These are phyloP conservation scores for Aspergillus awamori DNA, from an alignment of 2,329 filamentous ascomycete species.

Conservation along the genomic window DNA sequence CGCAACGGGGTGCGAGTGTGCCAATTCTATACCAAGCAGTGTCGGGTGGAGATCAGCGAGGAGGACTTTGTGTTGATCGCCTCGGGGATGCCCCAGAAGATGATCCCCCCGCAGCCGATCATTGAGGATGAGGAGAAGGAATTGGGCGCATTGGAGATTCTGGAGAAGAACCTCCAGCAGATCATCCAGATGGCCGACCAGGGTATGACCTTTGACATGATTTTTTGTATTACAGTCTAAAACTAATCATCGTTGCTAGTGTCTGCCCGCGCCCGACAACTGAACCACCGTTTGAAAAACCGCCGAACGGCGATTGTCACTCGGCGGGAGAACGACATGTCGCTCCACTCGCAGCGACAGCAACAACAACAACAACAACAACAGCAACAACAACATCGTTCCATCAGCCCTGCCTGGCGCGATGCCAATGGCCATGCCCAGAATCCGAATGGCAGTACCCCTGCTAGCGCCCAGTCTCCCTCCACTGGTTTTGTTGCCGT, in stretches of 20 bases:
- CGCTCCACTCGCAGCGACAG: slow-evolving; percentile 34
- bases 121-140: slow-evolving; percentile 86
- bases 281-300: slow-evolving; percentile 78
- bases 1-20: slow-evolving; percentile 72
- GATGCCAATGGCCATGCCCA: slow-evolving; percentile 35
- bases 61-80: slow-evolving; percentile 85
- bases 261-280: slow-evolving; percentile 71
- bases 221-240: neutral
- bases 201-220: slow-evolving; percentile 46
- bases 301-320: slow-evolving; percentile 72
- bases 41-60: slow-evolving; percentile 81
- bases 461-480: slow-evolving; percentile 47
- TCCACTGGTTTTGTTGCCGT: slow-evolving; percentile 61
- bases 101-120: slow-evolving; percentile 78
- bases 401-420: slow-evolving; percentile 42
- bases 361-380: slow-evolving; percentile 20
- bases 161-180: slow-evolving; percentile 75
- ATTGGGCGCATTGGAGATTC: slow-evolving; percentile 77
- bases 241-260: slow-evolving; percentile 46
- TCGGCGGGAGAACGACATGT: slow-evolving; percentile 56
- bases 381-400: slow-evolving; percentile 27
- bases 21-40: slow-evolving; percentile 79
- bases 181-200: slow-evolving; percentile 82
- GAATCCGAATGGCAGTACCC: slow-evolving; percentile 31
- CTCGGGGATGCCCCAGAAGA: slow-evolving; percentile 78